Percentiles rank a stretch among this genome's conserved stretches.
phyloP scores from a whole-genome alignment of 2,329 filamentous ascomycete species.

The Nothopassalora personata region DNA sequence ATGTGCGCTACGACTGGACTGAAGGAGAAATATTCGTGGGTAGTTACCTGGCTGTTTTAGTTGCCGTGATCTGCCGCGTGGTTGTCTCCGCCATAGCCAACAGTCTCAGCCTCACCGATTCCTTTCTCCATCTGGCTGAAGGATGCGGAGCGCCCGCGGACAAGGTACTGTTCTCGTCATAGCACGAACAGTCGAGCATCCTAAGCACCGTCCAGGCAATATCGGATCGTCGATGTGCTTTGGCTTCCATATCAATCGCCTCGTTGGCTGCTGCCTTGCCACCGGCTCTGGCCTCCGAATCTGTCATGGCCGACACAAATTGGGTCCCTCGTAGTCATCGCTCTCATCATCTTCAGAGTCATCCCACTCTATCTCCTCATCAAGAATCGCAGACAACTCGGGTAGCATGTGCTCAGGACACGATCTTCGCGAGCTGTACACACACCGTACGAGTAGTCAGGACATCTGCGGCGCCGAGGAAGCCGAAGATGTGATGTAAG shows the following conservation, averaged over 20 bases:
- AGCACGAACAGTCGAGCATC: background rate
- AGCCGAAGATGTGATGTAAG: background rate
- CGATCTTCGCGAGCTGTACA: background rate
- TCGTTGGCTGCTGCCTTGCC: slow-evolving; percentile 7
- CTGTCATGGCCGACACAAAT: slow-evolving; percentile 12
- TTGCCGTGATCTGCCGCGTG: background rate
- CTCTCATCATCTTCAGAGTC: background rate
- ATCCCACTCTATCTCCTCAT: background rate
- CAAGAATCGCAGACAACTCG: background rate
- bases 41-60: background rate
- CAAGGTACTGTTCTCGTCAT: background rate
- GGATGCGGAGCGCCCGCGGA: background rate
- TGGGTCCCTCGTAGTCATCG: slow-evolving; percentile 3
- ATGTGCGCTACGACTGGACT: background rate
- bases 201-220: background rate
- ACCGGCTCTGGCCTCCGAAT: slow-evolving; percentile 13
- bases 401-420: background rate
- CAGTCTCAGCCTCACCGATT: background rate
- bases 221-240: background rate
- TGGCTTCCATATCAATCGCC: background rate
- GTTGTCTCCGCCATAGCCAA: background rate
- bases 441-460: background rate
- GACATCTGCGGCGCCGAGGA: background rate
- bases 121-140: background rate
- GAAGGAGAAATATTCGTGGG: background rate